phyloP scores from a whole-genome alignment of 2,329 filamentous ascomycete species.

The Monosporascus sp. region DNA sequence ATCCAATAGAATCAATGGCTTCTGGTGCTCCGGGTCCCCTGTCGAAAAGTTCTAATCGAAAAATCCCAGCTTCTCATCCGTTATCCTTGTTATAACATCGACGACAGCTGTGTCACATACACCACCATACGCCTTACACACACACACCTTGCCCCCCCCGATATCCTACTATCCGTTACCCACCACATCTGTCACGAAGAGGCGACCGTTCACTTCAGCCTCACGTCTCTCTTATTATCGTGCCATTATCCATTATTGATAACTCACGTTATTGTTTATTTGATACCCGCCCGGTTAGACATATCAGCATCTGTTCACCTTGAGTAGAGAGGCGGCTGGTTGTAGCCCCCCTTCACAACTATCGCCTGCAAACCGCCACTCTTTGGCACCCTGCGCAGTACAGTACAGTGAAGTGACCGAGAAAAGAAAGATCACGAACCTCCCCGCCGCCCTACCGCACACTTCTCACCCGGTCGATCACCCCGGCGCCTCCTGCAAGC shows the following conservation, averaged over 20 bases:
- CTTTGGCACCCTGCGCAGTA: neutral
- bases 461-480: neutral
- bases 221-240: slow-evolving; percentile 1
- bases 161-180: neutral
- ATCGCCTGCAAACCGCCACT: neutral
- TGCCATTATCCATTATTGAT: slow-evolving; percentile 9
- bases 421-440: neutral
- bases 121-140: neutral
- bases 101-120: too few relatives aligned
- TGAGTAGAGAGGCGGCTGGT: neutral
- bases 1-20: too few relatives aligned
- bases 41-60: too few relatives aligned
- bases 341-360: neutral
- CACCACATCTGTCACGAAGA: neutral
- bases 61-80: neutral
- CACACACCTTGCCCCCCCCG: neutral
- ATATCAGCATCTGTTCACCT: too few relatives aligned
- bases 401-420: neutral
- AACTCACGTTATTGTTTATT: slow-evolving; percentile 12
- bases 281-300: slow-evolving; percentile 10
- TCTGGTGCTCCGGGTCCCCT: too few relatives aligned
- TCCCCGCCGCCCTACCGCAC: neutral
- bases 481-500: neutral
- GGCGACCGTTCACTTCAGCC: slow-evolving; percentile 1
- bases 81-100: neutral